phyloP scores from a whole-genome alignment of 495 filamentous ascomycete genomes.

The Patellaria atrata region DNA sequence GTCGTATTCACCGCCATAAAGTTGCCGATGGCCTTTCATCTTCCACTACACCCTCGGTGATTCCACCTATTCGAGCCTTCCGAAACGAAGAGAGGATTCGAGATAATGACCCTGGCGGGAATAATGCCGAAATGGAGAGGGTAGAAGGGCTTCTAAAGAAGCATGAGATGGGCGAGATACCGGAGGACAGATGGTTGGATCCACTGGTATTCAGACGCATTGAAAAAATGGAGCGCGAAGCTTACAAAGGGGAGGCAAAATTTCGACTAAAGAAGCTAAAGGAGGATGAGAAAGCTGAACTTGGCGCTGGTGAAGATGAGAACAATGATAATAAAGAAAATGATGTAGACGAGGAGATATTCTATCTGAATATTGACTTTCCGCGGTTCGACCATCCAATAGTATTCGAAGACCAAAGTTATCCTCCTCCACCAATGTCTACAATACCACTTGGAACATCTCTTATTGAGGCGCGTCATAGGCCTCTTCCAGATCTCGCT shows the following conservation, averaged over 20 bases:
- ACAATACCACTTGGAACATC: slow-evolving; percentile 42
- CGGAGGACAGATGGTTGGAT: slow-evolving; percentile 86
- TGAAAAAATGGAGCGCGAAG: slow-evolving; percentile 39
- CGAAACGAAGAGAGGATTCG: slow-evolving; percentile 42
- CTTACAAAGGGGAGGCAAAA: slow-evolving; percentile 11
- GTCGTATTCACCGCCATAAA: slow-evolving; percentile 64
- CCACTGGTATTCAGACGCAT: slow-evolving; percentile 77
- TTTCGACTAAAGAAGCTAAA: slow-evolving; percentile 10
- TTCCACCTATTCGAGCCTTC: slow-evolving; percentile 35
- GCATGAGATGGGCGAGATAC: slow-evolving; percentile 93
- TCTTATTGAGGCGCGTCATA: slow-evolving; percentile 52
- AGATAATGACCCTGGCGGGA: too few relatives aligned
- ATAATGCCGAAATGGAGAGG: slow-evolving; percentile 67
- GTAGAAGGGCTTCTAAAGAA: slow-evolving; percentile 87
- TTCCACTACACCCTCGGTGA: slow-evolving; percentile 56
- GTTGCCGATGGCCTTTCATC: slow-evolving; percentile 75
- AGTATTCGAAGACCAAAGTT: slow-evolving; percentile 88
- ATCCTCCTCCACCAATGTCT: slow-evolving; percentile 68
- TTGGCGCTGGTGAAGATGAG: not conserved
- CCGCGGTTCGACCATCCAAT: slow-evolving; percentile 93
- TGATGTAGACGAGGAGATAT: slow-evolving; percentile 42
- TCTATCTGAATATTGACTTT: slow-evolving; percentile 75
- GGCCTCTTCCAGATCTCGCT: slow-evolving; percentile 67
- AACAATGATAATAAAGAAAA: slow-evolving; percentile 26
- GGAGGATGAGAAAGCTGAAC: slow-evolving; percentile 6